These are phyloP conservation scores for Vigna trinervia DNA, from an alignment of 306 rosid species.

Conservation along the genomic window DNA sequence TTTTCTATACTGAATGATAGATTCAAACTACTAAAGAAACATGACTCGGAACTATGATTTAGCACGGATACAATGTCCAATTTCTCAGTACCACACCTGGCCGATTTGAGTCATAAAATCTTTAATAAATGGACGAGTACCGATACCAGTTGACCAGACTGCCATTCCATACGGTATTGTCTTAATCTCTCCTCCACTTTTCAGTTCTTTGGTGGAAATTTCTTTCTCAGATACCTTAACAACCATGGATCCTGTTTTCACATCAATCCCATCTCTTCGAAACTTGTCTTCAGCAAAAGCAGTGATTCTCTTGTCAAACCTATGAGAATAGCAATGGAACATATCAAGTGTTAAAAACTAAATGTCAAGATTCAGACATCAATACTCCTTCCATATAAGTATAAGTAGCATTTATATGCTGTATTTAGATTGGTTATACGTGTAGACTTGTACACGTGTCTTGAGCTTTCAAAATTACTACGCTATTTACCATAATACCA, in stretches of 20 bases:
- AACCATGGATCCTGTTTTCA: constrained; percentile 97
- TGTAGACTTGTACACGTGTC: too few species aligned
- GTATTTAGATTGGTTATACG: too few species aligned
- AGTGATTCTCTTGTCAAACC: constrained; percentile 98
- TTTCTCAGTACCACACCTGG: constrained; percentile 66
- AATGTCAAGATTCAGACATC: constrained; percentile 1
- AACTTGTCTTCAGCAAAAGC: constrained; percentile 92
- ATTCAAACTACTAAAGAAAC: background rate
- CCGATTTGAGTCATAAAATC: constrained; percentile 90
- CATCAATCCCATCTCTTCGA: constrained; percentile 79
- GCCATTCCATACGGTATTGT: constrained; percentile 90
- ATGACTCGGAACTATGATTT: constrained; percentile 26
- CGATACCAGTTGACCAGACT: constrained; percentile 98
- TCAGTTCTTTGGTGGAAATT: constrained; percentile 79
- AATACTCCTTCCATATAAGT: background rate
- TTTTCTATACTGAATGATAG: background rate
- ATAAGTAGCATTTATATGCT: background rate
- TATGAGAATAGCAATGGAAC: constrained; percentile 44
- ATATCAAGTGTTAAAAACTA: constrained; percentile 16
- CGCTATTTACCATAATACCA: too few species aligned
- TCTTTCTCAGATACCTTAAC: constrained; percentile 85
- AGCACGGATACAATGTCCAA: constrained; percentile 9
- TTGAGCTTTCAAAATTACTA: too few species aligned
- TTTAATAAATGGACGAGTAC: constrained; percentile 85
- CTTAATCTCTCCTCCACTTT: constrained; percentile 71